Base-by-base conservation (phyloP, 805 yeast species). In the Dipodascopsis uninucleata region DNA sequence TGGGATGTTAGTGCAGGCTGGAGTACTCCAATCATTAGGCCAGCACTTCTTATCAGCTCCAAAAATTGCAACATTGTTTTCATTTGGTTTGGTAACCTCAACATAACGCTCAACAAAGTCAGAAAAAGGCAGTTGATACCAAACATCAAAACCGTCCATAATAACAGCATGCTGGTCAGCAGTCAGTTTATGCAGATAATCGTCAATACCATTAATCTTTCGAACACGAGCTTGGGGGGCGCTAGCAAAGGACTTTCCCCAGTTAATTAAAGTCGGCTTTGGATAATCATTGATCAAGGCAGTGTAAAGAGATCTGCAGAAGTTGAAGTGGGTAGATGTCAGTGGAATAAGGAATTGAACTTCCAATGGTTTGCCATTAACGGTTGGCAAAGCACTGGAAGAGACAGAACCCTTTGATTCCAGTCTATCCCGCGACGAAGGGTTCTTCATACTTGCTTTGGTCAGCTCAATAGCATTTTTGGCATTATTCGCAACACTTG, bases 41-140 rank as follows among this genome's bases (percentile, higher is more conserved):
- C 55, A 50, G 47, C 55, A 50, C 37, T 48, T 50, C 28, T 50
- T 50, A 29, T 50, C 55, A 14, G 55, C 55, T 34, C 55, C 55
- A 22, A 50, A 50, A 23, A 48, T 21, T 26, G 39, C 48, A 36
- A 20, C 4, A 29, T 29, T 7, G 39, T 40, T 22, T 12, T 34
- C 33, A 36, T 21, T 25, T 6, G 18, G n/a, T 18, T 14, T 24
- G 21, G 41, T 17, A 21, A 37, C 5, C 34, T 44, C 54, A 28
- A 41, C 23, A 25, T 29, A 49, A n/a, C 47, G 47, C 21, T 20
- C n/a, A 31, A 49, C 34, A 17, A 49, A 23, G 17, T n/a, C 35
- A 3, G 16, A n/a, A 21, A 36, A 47, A 18, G 46, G 43, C 12
- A 47, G 25, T 34, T 49, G 54, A 35, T 28, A 49, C 54, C 54